Evolutionary conservation across 2,329 filamentous ascomycete species (phyloP).

Genomic region (Fusarium newnesense): DNA sequence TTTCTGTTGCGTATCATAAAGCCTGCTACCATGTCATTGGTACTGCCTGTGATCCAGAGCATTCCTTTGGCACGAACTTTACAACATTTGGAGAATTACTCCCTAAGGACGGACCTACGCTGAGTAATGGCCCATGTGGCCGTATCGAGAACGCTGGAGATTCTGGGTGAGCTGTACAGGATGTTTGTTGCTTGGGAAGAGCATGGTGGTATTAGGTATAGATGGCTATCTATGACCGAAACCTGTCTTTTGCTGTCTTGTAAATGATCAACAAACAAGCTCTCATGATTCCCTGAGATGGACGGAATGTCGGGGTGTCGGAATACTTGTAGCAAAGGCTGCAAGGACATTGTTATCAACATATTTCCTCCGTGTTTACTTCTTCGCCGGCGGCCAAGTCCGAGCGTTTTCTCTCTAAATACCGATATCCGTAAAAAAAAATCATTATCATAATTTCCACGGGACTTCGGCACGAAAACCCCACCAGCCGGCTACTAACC

Average conservation of each 20-base stretch:
- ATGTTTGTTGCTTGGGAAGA: too few relatives aligned
- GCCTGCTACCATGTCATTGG: not conserved
- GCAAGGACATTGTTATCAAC: not conserved
- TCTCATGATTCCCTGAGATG: not conserved
- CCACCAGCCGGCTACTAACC: slow-evolving; percentile 15
- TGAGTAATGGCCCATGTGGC: not conserved
- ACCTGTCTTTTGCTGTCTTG: accelerated
- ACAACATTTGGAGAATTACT: not conserved
- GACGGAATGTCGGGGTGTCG: accelerated
- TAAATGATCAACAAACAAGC: too few relatives aligned
- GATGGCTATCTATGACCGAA: accelerated
- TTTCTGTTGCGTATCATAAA: not conserved
- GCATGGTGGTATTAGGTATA: too few relatives aligned
- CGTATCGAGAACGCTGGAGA: not conserved
- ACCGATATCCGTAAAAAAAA: not conserved
- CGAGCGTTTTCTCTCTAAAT: not conserved
- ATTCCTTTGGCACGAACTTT: not conserved
- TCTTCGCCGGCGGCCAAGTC: not conserved
- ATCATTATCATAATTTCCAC: not conserved
- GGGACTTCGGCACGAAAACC: slow-evolving; percentile 7
- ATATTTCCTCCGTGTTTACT: not conserved
- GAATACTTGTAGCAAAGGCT: not conserved
- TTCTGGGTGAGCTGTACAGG: not conserved
- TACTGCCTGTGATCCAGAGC: not conserved
- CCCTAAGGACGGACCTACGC: not conserved